These are phyloP conservation scores for Grosmannia huntii DNA, from an alignment of 2,329 filamentous ascomycete species.

Conservation along the genomic window DNA sequence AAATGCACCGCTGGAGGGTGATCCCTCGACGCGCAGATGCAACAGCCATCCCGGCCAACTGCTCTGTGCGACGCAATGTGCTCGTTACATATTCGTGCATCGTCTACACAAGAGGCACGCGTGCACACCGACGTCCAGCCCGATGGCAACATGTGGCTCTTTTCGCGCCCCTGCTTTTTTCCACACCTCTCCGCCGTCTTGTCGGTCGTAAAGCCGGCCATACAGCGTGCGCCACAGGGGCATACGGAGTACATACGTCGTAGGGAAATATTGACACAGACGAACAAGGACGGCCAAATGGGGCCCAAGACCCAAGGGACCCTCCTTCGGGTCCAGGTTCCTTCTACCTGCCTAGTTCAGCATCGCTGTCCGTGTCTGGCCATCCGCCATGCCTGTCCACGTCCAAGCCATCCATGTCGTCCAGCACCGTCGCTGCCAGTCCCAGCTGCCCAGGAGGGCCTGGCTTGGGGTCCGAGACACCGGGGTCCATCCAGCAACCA, in stretches of 20 bases:
- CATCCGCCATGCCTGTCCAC: no score
- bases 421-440: background rate
- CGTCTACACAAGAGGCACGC: no score
- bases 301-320: background rate
- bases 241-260: no score
- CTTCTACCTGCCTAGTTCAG: slow-evolving; percentile 6
- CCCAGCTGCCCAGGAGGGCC: background rate
- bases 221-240: background rate
- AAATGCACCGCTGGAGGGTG: no score
- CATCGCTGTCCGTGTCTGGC: background rate
- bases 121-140: no score
- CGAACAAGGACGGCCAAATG: background rate
- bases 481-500: background rate
- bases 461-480: background rate
- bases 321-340: background rate
- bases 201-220: background rate
- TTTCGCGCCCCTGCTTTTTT: background rate
- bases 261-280: background rate
- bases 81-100: no score
- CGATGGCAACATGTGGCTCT: background rate
- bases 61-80: no score
- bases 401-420: background rate
- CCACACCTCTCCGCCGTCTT: background rate
- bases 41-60: background rate
- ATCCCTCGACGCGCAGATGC: background rate